A percentile compares a stretch with the other conserved stretches of the same genome.
These are phyloP conservation scores for Exutisphaerella laricina DNA, from an alignment of 2,329 filamentous ascomycete species.

Conservation along the genomic window DNA sequence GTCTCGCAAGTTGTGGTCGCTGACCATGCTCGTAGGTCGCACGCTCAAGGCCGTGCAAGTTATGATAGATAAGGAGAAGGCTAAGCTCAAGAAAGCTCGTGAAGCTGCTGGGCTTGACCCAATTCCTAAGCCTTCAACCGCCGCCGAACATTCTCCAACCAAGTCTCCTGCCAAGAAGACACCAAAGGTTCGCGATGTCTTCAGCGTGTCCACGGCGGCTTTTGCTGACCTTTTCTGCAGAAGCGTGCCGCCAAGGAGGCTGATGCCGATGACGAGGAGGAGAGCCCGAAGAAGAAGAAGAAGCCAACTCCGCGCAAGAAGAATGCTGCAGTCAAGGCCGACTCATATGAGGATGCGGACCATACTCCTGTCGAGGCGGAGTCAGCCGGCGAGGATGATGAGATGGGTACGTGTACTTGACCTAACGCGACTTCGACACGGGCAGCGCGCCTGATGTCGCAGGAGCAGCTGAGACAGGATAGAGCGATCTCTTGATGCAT, in stretches of 20 bases:
- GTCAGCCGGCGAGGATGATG: slow-evolving; percentile 7
- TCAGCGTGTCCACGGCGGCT: too few species aligned
- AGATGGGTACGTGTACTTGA: too few species aligned
- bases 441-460: too few species aligned
- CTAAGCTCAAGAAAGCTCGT: slow-evolving; percentile 23
- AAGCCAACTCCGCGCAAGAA: slow-evolving; percentile 13
- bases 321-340: slow-evolving; percentile 14
- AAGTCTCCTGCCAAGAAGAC: slow-evolving; percentile 11
- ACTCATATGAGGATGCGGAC: slow-evolving; percentile 11
- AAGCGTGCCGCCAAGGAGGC: slow-evolving; percentile 21
- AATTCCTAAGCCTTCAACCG: slow-evolving; percentile 11
- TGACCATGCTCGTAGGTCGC: slow-evolving; percentile 15
- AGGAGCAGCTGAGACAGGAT: too few species aligned
- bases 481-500: too few species aligned
- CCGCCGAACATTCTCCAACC: too few species aligned
- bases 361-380: slow-evolving; percentile 9
- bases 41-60: slow-evolving; percentile 27
- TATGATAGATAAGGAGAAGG: slow-evolving; percentile 32
- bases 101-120: slow-evolving; percentile 11
- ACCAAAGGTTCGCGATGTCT: slow-evolving; percentile 16
- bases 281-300: slow-evolving; percentile 17
- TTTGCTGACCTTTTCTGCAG: slow-evolving; percentile 12
- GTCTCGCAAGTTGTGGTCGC: not conserved
- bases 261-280: slow-evolving; percentile 14
- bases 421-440: too few species aligned